These are phyloP conservation scores for Wickerhamiella cacticola DNA, from an alignment of 805 yeast species.

Conservation along the genomic window DNA sequence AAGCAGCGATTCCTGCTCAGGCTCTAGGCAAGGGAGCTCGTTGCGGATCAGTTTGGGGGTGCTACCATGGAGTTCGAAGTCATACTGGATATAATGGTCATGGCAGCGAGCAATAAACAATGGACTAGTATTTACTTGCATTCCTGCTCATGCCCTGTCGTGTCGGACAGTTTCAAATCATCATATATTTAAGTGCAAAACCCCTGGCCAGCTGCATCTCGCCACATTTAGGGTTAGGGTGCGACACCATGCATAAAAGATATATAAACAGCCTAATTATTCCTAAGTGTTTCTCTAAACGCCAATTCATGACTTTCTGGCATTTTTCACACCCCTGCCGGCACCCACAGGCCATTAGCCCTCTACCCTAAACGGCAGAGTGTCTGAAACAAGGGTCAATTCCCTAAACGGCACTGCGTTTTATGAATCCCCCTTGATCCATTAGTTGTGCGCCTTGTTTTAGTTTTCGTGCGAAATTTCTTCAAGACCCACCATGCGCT, in stretches of 20 bases:
- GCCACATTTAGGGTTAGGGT: constrained; percentile 1
- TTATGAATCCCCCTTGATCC: not conserved
- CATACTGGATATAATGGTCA: not conserved
- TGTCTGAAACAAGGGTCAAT: no score
- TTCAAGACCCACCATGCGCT: not conserved
- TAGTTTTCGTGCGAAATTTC: not conserved
- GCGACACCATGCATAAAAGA: no score
- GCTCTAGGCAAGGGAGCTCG: not conserved
- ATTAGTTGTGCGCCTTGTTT: not conserved
- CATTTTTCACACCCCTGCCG: no score
- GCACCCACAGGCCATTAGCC: no score
- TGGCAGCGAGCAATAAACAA: not conserved
- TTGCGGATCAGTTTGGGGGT: not conserved
- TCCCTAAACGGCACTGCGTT: no score
- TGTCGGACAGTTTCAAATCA: not conserved
- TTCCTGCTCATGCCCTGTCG: not conserved
- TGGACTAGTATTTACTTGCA: not conserved
- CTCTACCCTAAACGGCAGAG: no score
- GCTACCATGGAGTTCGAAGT: not conserved
- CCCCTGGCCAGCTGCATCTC: constrained; percentile 3
- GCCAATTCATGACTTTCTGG: no score
- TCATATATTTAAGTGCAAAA: not conserved
- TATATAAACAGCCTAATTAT: no score
- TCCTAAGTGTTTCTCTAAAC: no score
- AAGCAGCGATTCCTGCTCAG: not conserved